These are phyloP conservation scores for Amaranthus hypochondriacus DNA, from an alignment of 148 eudicot species.

Conservation along the genomic window DNA sequence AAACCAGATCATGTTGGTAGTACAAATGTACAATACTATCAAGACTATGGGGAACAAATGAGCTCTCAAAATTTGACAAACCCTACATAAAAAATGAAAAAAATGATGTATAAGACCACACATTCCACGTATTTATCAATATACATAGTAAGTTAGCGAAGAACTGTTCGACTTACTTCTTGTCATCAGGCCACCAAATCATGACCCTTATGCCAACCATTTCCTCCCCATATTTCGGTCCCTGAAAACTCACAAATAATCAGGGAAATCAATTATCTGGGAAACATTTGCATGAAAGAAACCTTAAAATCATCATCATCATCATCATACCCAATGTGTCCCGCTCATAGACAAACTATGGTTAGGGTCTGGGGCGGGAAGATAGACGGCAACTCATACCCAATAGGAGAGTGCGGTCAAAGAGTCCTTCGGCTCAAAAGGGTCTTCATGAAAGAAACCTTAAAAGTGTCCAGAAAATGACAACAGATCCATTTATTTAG, in stretches of 20 bases:
- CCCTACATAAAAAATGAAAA: not conserved
- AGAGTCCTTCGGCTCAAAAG: no score
- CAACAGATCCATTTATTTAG: no score
- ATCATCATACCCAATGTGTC: no score
- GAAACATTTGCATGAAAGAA: no score
- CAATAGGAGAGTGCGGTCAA: no score
- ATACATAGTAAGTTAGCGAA: not conserved
- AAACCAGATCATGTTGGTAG: not conserved
- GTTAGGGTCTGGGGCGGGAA: no score
- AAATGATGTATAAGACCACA: not conserved
- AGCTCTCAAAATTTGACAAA: not conserved
- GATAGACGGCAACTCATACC: no score
- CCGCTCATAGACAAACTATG: no score
- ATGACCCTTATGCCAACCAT: constrained; percentile 53
- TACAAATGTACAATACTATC: not conserved
- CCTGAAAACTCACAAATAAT: constrained; percentile 35
- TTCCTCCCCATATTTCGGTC: constrained; percentile 35
- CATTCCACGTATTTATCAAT: not conserved
- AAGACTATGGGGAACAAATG: not conserved
- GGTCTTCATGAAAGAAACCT: no score
- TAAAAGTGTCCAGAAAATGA: no score
- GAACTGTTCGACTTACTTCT: constrained; percentile 37
- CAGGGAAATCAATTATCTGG: no score
- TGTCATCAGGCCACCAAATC: constrained; percentile 89
- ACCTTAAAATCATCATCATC: no score